These are phyloP conservation scores for Rhodosporidiobolus odoratus DNA, from an alignment of 768 basidiomycete genomes.

Conservation along the genomic window DNA sequence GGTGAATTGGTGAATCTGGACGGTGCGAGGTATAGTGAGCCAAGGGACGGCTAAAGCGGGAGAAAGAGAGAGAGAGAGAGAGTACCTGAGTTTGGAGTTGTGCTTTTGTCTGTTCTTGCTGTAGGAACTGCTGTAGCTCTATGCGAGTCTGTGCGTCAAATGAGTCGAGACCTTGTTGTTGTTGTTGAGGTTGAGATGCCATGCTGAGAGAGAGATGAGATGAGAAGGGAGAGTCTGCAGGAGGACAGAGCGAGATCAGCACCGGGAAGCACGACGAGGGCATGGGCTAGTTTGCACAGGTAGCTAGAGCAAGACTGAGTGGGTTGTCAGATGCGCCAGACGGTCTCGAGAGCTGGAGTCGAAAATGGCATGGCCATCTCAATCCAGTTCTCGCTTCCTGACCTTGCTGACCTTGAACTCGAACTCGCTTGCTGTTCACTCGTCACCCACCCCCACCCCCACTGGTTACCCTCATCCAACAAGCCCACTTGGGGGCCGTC, in stretches of 20 bases:
- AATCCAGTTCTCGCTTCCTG: no score
- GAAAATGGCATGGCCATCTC: no score
- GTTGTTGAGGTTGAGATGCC: slow-evolving; percentile 8
- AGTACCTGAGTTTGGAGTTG: slow-evolving; percentile 53
- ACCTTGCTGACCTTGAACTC: no score
- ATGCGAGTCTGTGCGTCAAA: slow-evolving; percentile 24
- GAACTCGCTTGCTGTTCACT: no score
- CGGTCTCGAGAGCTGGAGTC: no score
- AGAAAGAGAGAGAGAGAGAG: not conserved
- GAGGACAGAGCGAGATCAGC: not conserved
- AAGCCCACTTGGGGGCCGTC: no score
- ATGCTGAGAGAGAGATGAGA: not conserved
- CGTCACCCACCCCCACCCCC: no score
- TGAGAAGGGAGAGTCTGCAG: no score
- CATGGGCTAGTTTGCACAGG: no score
- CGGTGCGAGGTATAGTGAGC: not conserved
- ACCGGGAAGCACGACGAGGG: no score
- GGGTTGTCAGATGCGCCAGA: no score
- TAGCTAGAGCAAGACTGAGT: no score
- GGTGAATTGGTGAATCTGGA: slow-evolving; percentile 66
- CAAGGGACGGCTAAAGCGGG: not conserved
- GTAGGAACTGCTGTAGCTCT: slow-evolving; percentile 71
- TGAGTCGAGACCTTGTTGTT: slow-evolving; percentile 15
- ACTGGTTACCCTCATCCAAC: not conserved
- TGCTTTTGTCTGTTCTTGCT: slow-evolving; percentile 75